Evolutionary conservation across 495 filamentous ascomycete species (phyloP).

Genomic region (Aspergillus ellipticus): DNA sequence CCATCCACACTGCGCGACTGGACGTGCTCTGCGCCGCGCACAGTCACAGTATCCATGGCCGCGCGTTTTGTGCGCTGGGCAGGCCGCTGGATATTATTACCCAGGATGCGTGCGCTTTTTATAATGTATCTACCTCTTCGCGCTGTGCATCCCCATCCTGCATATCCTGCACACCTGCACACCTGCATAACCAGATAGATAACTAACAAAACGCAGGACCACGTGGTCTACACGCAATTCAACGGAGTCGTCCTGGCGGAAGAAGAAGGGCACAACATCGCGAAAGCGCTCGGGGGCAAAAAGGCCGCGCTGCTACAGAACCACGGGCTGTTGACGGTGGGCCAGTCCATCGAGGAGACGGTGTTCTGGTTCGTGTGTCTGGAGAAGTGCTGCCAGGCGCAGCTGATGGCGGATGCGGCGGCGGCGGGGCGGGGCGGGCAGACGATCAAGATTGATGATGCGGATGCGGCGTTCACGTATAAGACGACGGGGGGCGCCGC

Average conservation of each 20-base stretch:
- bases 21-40: conserved; percentile 73
- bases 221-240: conserved; percentile 62
- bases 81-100: conserved; percentile 67
- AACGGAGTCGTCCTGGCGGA: conserved; percentile 69
- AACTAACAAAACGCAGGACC: conserved; percentile 42
- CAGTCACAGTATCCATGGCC: conserved; percentile 67
- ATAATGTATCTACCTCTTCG: conserved; percentile 36
- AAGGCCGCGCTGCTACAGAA: conserved; percentile 72
- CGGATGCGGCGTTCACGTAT: conserved; percentile 65
- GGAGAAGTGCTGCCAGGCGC: conserved; percentile 73
- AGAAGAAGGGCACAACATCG: conserved; percentile 68
- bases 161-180: too few relatives aligned
- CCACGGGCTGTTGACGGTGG: conserved; percentile 61
- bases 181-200: not conserved
- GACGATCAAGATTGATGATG: conserved; percentile 64
- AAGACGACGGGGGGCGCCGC: conserved; percentile 59
- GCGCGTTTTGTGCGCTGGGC: conserved; percentile 64
- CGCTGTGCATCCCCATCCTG: not conserved
- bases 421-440: conserved; percentile 59
- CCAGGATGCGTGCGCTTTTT: conserved; percentile 68
- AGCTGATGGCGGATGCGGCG: conserved; percentile 73
- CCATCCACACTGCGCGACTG: conserved; percentile 65
- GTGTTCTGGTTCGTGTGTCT: conserved; percentile 75
- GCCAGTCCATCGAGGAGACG: conserved; percentile 52
- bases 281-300: conserved; percentile 56